Evolutionary conservation across 2,329 filamentous ascomycete genomes (phyloP).

Genomic region (Hirsutella rhossiliensis): DNA sequence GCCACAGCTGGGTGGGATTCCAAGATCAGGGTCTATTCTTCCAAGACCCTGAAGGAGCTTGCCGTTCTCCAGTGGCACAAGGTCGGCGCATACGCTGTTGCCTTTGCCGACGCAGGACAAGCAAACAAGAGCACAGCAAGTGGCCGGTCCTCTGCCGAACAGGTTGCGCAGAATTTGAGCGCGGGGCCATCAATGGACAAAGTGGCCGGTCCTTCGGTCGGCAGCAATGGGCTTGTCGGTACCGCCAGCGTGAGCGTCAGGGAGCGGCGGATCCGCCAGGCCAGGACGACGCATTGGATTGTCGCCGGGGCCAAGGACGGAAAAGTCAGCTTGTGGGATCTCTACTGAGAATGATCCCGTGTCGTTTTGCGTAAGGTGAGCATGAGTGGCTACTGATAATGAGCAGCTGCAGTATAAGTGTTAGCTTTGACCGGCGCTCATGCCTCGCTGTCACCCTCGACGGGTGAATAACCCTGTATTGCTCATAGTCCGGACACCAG

Average conservation of each 20-base stretch:
- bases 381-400: too few relatives aligned
- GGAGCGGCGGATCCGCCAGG: constrained; percentile 49
- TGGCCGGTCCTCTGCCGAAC: neutral
- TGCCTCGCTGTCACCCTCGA: too few relatives aligned
- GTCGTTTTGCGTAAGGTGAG: too few relatives aligned
- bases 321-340: constrained; percentile 90
- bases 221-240: neutral
- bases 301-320: constrained; percentile 89
- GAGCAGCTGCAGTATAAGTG: too few relatives aligned
- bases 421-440: too few relatives aligned
- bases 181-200: neutral
- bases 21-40: constrained; percentile 67
- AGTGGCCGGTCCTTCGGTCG: neutral
- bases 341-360: constrained; percentile 46
- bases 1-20: constrained; percentile 91
- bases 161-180: neutral
- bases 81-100: constrained; percentile 71
- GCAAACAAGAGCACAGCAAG: neutral
- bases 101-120: constrained; percentile 45
- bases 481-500: too few relatives aligned
- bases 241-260: constrained; percentile 32
- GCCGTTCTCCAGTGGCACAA: constrained; percentile 93
- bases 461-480: too few relatives aligned
- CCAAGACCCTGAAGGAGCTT: constrained; percentile 70
- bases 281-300: constrained; percentile 71